Percentiles rank a stretch among this genome's conserved stretches.
phyloP scores from a whole-genome alignment of 2,329 filamentous ascomycete genomes.

The Bipolaris bicolor region DNA sequence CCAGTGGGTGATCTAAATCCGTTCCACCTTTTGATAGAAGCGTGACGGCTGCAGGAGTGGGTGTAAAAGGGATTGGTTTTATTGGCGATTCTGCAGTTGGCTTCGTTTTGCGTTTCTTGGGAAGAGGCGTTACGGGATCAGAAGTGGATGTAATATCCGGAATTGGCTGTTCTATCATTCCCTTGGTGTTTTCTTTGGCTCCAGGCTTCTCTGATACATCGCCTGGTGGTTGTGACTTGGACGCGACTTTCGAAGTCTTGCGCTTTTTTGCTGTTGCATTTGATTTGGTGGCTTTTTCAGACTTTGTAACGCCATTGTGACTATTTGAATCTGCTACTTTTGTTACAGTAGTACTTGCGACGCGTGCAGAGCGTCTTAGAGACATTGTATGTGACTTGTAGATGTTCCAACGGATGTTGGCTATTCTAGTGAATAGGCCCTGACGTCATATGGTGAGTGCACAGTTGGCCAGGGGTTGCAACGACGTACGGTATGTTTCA shows the following conservation, averaged over 20 bases:
- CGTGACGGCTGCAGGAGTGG: conserved; percentile 57
- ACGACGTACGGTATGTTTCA: conserved; percentile 11
- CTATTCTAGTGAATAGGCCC: conserved; percentile 12
- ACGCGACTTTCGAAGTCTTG: conserved; percentile 23
- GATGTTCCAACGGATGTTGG: neutral
- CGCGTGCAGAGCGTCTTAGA: conserved; percentile 59
- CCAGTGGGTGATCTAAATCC: conserved; percentile 33
- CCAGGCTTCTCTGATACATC: conserved; percentile 3
- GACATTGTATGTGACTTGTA: conserved; percentile 52
- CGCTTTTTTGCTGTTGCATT: conserved; percentile 30
- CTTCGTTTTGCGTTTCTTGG: conserved; percentile 34
- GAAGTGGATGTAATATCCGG: conserved; percentile 21
- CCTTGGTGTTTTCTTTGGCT: neutral
- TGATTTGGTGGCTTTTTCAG: conserved; percentile 18
- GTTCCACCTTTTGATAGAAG: conserved; percentile 48
- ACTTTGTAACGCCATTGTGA: conserved; percentile 16
- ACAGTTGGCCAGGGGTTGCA: conserved; percentile 55
- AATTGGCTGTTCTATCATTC: conserved; percentile 1
- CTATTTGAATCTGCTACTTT: conserved; percentile 25
- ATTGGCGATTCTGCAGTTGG: conserved; percentile 16
- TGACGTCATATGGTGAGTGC: conserved; percentile 31
- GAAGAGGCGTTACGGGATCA: conserved; percentile 39
- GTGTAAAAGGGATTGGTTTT: conserved; percentile 42
- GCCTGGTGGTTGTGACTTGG: conserved; percentile 6
- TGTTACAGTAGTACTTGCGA: conserved; percentile 42